Evolutionary conservation across 768 basidiomycete species (phyloP).

Genomic region (Floccularia luteovirens): DNA sequence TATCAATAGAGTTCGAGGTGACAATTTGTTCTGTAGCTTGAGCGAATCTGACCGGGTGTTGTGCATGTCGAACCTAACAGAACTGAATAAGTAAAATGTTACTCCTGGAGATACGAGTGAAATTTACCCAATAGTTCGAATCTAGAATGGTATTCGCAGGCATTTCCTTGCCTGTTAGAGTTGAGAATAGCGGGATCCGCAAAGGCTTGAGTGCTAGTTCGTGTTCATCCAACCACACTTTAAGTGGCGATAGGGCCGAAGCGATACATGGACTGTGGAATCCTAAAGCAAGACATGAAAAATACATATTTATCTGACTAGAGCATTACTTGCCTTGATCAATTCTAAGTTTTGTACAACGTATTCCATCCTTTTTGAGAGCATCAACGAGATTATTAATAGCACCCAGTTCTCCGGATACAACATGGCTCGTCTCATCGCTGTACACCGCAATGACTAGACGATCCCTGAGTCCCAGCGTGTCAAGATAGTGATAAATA

Average conservation of each 20-base stretch:
- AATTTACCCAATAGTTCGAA: conserved; percentile 21
- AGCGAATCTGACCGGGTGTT: conserved; percentile 20
- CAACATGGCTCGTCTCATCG: background rate
- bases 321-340: conserved; percentile 1
- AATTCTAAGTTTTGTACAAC: background rate
- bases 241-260: conserved; percentile 16
- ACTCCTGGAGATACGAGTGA: background rate
- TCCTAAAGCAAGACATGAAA: conserved; percentile 9
- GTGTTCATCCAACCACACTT: conserved; percentile 19
- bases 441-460: conserved; percentile 5
- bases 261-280: conserved; percentile 27
- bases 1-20: conserved; percentile 14
- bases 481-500: background rate
- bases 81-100: background rate
- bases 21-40: conserved; percentile 16
- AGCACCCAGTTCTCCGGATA: conserved; percentile 1
- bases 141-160: conserved; percentile 12
- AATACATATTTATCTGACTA: background rate
- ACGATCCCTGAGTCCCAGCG: background rate
- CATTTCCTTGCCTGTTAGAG: conserved; percentile 17
- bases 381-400: background rate
- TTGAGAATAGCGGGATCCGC: conserved; percentile 21
- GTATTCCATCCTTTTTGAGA: background rate
- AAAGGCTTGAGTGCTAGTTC: conserved; percentile 10
- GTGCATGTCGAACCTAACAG: conserved; percentile 24